phyloP scores from a whole-genome alignment of 305 asterid genomes.

The Fraxinus greggii region DNA sequence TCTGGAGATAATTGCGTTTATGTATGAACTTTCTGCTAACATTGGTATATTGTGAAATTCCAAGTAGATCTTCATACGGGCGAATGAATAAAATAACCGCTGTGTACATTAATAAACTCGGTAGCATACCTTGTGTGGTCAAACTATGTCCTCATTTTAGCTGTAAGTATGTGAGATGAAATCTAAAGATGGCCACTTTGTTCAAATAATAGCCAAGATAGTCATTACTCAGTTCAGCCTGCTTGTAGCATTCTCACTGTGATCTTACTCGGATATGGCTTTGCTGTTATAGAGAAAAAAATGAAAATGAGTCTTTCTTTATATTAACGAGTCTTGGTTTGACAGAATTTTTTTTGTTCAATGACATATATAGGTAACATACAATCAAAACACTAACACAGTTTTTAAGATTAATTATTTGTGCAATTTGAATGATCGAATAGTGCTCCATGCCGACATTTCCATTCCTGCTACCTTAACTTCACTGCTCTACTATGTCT shows the following conservation, averaged over 20 bases:
- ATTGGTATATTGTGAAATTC: constrained; percentile 14
- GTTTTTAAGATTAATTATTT: neutral
- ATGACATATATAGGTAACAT: neutral
- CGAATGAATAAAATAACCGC: neutral
- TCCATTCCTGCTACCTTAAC: neutral
- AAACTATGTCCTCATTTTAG: neutral
- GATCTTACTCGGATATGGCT: neutral
- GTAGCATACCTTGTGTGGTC: neutral
- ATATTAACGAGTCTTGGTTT: neutral
- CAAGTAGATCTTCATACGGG: neutral
- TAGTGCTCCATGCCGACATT: neutral
- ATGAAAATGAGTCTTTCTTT: neutral
- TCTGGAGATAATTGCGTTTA: neutral
- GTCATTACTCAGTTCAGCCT: neutral
- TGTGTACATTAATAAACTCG: constrained; percentile 10
- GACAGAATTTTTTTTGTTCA: neutral
- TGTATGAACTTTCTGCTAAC: constrained; percentile 8
- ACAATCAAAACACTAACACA: neutral
- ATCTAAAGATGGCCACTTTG: neutral
- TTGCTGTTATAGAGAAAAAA: neutral
- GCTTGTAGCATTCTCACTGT: neutral
- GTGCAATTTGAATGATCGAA: neutral
- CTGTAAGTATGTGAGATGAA: neutral
- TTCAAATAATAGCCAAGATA: neutral
- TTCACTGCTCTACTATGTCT: neutral